These are phyloP conservation scores for Lactarius sp. DNA, from an alignment of 768 basidiomycete species.

Conservation along the genomic window DNA sequence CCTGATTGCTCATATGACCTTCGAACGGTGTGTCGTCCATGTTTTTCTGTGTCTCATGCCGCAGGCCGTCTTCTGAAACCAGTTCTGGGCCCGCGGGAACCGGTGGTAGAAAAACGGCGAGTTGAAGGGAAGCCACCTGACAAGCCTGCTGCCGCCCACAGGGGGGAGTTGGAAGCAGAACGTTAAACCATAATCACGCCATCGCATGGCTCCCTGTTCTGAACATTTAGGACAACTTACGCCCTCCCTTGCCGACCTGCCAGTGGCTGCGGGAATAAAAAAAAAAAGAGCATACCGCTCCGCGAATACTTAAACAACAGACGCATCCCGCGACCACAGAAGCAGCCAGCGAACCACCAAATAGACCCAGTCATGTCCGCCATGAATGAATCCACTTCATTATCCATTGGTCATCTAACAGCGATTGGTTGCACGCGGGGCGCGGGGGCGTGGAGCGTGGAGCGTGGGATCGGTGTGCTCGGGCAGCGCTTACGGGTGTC, in stretches of 20 bases:
- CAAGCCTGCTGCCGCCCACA: background rate
- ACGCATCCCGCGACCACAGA: no score
- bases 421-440: background rate
- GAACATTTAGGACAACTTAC: background rate
- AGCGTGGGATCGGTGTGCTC: background rate
- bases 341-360: no score
- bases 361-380: no score
- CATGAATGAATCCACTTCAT: background rate
- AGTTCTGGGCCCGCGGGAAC: background rate
- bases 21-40: background rate
- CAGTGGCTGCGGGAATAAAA: background rate
- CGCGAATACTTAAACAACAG: no score
- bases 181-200: no score
- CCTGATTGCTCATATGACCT: constrained; percentile 10
- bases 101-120: background rate
- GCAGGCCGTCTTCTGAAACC: background rate
- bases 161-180: no score
- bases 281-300: no score
- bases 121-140: background rate
- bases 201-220: no score
- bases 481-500: background rate
- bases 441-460: constrained; percentile 2
- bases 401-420: background rate
- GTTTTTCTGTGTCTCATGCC: no score
- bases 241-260: background rate